Evolutionary conservation across 306 rosid genomes (phyloP), one percentile per base, ranked within the genome.

Genomic region (Canavalia ensiformis): DNA sequence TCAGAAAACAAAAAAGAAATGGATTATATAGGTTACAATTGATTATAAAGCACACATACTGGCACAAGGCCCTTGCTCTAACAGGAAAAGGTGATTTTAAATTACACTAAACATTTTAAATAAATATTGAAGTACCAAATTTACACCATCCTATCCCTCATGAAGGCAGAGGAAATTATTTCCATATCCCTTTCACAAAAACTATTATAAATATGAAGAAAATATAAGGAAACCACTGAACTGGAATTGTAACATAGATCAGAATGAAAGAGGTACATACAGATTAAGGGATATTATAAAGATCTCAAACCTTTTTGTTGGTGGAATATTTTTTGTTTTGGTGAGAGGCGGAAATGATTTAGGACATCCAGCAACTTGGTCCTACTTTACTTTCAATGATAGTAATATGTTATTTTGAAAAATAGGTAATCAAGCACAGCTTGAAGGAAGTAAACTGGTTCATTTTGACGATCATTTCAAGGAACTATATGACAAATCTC

Each of bases 1-100:
- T 66, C 49, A 79, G 60, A 84, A 72, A 59, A 50, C 39, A 65
- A 66, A 39, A 18, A 59, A 49, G 45, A 33, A 58, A 78, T 6
- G 25, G 42, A 84, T 37, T 67, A 42, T 29, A 66, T 50, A 41
- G 47, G 55, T 56, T 29, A 75, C 54, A 78, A 57, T 59, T 55
- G 58, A 75, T 39, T 49, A 33, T 72, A 74, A 64, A 57, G 49
- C 3, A 7, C 46, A 41, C 68, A 50, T 68, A 50, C 11, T 1
- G 31, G 49, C 62, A 81, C 50, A 12, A 33, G 10, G 42, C 76
- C 57, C 71, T 67, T 25, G 3, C 63, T 56, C n/a, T 44, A 49
- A 65, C 70, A 56, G 71, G 12, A 25, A 75, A 74, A 75, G 3
- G 6, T 33, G 8, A 67, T 18, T 58, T 57, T 47, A 68, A 75